Evolutionary conservation across 495 filamentous ascomycete genomes (phyloP).

Genomic region (Xylaria nigripes): DNA sequence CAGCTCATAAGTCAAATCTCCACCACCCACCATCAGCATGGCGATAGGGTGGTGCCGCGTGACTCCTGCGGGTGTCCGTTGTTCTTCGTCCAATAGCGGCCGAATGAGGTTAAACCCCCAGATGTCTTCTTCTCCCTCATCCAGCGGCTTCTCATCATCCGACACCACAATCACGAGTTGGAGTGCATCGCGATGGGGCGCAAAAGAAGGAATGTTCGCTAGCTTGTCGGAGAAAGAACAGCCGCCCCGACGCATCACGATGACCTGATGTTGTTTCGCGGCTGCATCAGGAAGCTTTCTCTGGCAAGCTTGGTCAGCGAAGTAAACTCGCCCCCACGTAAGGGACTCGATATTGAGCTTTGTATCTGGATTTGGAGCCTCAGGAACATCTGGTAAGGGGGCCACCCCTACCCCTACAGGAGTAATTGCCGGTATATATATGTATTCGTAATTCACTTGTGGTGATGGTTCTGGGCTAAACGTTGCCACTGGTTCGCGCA

Average conservation of each 20-base stretch:
- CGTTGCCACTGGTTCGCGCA: constrained; percentile 38
- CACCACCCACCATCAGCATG: constrained; percentile 80
- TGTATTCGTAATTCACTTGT: constrained; percentile 34
- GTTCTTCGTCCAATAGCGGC: constrained; percentile 69
- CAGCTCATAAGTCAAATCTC: constrained; percentile 56
- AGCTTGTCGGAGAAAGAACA: constrained; percentile 83
- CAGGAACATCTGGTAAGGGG: constrained; percentile 59
- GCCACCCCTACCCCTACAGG: constrained; percentile 69
- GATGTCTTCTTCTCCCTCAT: constrained; percentile 17
- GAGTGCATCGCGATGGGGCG: constrained; percentile 49
- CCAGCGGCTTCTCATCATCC: constrained; percentile 43
- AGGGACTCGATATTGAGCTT: constrained; percentile 34
- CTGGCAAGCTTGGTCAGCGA: constrained; percentile 61
- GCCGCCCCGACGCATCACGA: constrained; percentile 75
- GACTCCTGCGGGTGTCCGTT: constrained; percentile 64
- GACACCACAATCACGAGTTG: constrained; percentile 81
- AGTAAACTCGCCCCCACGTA: constrained; percentile 61
- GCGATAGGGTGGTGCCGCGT: constrained; percentile 63
- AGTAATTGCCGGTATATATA: constrained; percentile 56
- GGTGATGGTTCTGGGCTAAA: constrained; percentile 22
- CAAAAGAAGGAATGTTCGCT: constrained; percentile 68
- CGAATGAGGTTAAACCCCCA: constrained; percentile 39
- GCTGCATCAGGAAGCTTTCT: constrained; percentile 51
- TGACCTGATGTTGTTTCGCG: constrained; percentile 61
- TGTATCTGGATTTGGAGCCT: constrained; percentile 43